Evolutionary conservation across 495 filamentous ascomycete species (phyloP).

Genomic region (Lepraria neglecta): DNA sequence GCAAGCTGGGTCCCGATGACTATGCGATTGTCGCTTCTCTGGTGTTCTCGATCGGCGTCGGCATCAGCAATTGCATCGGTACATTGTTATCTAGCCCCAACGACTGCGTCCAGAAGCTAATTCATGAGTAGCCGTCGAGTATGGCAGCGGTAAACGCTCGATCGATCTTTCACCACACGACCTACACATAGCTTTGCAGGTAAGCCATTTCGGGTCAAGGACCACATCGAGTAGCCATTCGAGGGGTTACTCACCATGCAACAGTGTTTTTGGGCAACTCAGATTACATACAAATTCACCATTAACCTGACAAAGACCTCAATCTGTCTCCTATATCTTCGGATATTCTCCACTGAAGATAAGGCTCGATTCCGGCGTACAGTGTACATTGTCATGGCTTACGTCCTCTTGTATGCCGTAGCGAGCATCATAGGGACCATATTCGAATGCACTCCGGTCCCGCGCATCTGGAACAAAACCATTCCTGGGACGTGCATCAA

Average conservation of each 20-base stretch:
- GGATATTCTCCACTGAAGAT: conserved; percentile 34
- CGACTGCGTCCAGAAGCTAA: conserved; percentile 7
- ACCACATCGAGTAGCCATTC: background rate
- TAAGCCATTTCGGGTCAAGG: background rate
- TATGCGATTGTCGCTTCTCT: conserved; percentile 20
- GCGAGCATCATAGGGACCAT: conserved; percentile 40
- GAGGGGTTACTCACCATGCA: background rate
- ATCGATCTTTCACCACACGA: conserved; percentile 17
- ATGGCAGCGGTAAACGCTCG: conserved; percentile 21
- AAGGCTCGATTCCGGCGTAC: conserved; percentile 25
- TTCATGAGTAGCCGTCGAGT: conserved; percentile 14
- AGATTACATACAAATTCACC: conserved; percentile 37
- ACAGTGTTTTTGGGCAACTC: conserved; percentile 35
- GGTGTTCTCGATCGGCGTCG: conserved; percentile 21
- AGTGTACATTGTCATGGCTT: conserved; percentile 35
- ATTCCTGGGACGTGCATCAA: conserved; percentile 40
- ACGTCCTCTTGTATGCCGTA: conserved; percentile 37
- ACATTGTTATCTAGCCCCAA: background rate
- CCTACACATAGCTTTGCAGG: conserved; percentile 15
- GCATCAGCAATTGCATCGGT: conserved; percentile 22
- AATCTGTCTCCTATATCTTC: conserved; percentile 36
- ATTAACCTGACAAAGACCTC: conserved; percentile 36
- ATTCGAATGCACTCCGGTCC: conserved; percentile 43
- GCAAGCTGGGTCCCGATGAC: conserved; percentile 21
- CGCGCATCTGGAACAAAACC: conserved; percentile 36